Evolutionary conservation across 768 basidiomycete genomes (phyloP).

Genomic region (Saitozyma sp.): DNA sequence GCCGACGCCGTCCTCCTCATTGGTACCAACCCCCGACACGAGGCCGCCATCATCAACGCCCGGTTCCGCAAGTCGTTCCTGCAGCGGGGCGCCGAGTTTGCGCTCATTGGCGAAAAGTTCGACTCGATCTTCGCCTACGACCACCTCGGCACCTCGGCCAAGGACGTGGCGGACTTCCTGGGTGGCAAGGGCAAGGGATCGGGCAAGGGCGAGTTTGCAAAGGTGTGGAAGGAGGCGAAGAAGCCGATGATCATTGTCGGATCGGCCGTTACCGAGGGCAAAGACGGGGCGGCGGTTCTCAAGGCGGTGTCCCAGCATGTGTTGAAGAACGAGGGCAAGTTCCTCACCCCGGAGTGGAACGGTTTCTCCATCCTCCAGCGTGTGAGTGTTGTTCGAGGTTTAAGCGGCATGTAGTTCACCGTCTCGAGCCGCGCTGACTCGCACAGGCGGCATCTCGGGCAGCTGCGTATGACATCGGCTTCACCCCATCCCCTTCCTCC

Average conservation of each 20-base stretch:
- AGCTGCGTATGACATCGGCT: constrained; percentile 92
- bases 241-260: constrained; percentile 91
- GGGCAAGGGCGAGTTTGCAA: constrained; percentile 61
- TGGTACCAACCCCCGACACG: constrained; percentile 95
- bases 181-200: constrained; percentile 61
- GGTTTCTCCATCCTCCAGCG: constrained; percentile 91
- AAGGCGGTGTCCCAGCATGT: constrained; percentile 77
- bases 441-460: constrained; percentile 81
- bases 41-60: constrained; percentile 95
- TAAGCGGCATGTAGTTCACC: neutral
- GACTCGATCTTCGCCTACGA: constrained; percentile 93
- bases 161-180: constrained; percentile 71
- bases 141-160: constrained; percentile 74
- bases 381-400: constrained; percentile 57
- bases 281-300: constrained; percentile 76
- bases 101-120: constrained; percentile 82
- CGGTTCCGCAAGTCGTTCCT: constrained; percentile 95
- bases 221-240: constrained; percentile 85
- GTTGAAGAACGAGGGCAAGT: constrained; percentile 68
- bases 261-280: constrained; percentile 77
- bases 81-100: constrained; percentile 80
- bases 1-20: constrained; percentile 91
- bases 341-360: constrained; percentile 90
- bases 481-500: constrained; percentile 79
- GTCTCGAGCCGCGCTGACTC: constrained; percentile 1